Evolutionary conservation across 2,329 filamentous ascomycete genomes (phyloP), one percentile per base, ranked within the genome.

Genomic region (Aspergillus flavus): DNA sequence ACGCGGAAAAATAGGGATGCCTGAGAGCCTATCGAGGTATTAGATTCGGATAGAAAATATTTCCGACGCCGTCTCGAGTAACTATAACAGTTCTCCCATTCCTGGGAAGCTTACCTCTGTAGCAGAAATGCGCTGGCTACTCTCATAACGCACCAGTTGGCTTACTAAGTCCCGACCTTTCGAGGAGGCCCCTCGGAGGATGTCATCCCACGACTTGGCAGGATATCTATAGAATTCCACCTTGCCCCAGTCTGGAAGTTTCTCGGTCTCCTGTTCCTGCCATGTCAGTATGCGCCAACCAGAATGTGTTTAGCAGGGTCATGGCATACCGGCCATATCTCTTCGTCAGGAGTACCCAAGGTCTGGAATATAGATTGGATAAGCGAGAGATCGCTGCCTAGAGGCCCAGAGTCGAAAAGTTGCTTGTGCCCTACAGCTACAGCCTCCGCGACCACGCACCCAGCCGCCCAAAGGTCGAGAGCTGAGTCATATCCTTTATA

Each of bases 301-400:
- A n/a, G n/a, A 34, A 45, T 3, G 59, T 10, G 23, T 10, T 30
- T 30, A 60, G 34, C 30, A 23, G n/a, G 34, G 9, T 34, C 23
- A 58, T 36, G n/a, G 75, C 84, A 69, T 77, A 87, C 92, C 2
- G 95, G 95, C 95, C 95, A 99, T 0, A 83, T 87, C 58, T 89
- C 82, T n/a, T 84, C 78, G 52, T 90, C 91, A 0, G 95, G 95
- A 1, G 94, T 97, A 1, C 96, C 96, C 7, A 99, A 78, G 0
- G 90, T 96, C 78, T 91, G 89, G 80, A 99, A 98, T 41, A 98
- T 94, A 72, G 93, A 97, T 59, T 94, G 85, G 61, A 99, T 94
- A 57, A 99, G 82, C 0, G 92, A 91, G 45, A 99, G 83, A 78
- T 99, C 95, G 73, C 92, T 98, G 0, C 96, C 95, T 57, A 98